Evolutionary conservation across 2,329 filamentous ascomycete genomes (phyloP), one percentile per base, ranked within the genome.

Genomic region (Juglanconis sp.): DNA sequence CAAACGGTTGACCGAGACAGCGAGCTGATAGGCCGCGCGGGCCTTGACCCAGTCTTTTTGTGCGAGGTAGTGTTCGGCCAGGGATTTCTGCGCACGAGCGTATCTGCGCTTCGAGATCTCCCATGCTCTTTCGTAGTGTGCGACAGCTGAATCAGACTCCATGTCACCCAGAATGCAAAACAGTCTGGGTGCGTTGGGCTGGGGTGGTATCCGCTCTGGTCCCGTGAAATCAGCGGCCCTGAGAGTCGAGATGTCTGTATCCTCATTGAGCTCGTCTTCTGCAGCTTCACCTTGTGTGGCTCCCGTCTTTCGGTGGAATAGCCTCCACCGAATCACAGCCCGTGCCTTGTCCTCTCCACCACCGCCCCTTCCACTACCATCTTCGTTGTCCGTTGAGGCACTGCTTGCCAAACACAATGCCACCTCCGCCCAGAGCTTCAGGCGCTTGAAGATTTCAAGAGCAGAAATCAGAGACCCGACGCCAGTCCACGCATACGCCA

Each of bases 161-260:
- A 99, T 82, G 67, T 99, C 95, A 17, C 94, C 95, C 1, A 99
- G 79, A 60, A 99, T 97, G 71, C 94, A 98, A 78, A 93, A 94
- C 5, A 98, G 77, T 0, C 95, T 86, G 0, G 95, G 90, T 1
- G 94, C 91, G 70, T 98, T 91, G 1, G 89, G 82, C 0, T 92
- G 92, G 0, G 90, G 77, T 0, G 91, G 89, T 4, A 82, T 76
- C 1, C 87, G 80, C 68, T 91, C 88, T 1, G 87, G 80, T 0
- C 92, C 92, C 5, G 70, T 68, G 65, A 80, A 85, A 54, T 80
- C 75, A 13, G 77, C 70, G 4, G 77, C 77, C 52, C 76, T 88
- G 74, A 87, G 85, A 73, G 70, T 77, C 63, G 72, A 84, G 11
- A 83, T 70, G 49, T 90, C 86, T 5, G 80, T 66, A n/a, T 84